Evolutionary conservation across 139 green algal genomes (phyloP), one percentile per base, ranked within the genome.

Genomic region (Auxenochlorella pyrenoidosa): DNA sequence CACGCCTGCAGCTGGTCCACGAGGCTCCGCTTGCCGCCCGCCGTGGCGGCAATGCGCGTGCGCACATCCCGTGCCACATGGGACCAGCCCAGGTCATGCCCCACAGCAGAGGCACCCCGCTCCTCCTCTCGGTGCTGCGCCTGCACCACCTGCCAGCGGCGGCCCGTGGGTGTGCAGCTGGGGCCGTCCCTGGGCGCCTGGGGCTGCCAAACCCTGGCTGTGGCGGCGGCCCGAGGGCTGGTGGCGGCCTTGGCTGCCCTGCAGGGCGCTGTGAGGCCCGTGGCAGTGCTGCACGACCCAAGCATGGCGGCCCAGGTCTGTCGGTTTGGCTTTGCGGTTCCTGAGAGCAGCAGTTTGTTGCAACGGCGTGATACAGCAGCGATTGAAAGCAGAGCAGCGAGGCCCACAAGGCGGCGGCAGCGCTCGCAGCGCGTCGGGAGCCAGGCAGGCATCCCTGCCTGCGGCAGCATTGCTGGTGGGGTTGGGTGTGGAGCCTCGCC

Each of bases 1-100:
- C 80, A 85, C 1, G 26, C 30, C 80, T 85, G 80, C 80, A 85
- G 40, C 60, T 85, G 59, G 40, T 75, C 80, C 59, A 77, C 13
- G 5, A 28, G 32, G 59, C 80, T 32, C 40, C 44, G 8, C 63
- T 76, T 75, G 63, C 63, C 34, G 3, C 38, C 34, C 40, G 44
- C 63, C n/a, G n/a, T 32, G 21, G 41, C 60, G 5, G 79, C 59
- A 60, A 85, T 60, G 13, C 80, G 59, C 24, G 38, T 8, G 15
- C 22, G 30, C 38, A 85, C 30, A 30, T 85, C 80, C 28, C 63
- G 38, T 8, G 80, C 80, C 22, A 85, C 80, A 15, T 85, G 80
- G 28, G 34, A 13, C 63, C 63, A 85, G 80, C 28, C 41, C 36
- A 85, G 60, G 63, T 85, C 80, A n/a, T 19, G 58, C 36, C 79